Evolutionary conservation across 2,329 filamentous ascomycete species (phyloP).

Genomic region (Cladosporium sp.): DNA sequence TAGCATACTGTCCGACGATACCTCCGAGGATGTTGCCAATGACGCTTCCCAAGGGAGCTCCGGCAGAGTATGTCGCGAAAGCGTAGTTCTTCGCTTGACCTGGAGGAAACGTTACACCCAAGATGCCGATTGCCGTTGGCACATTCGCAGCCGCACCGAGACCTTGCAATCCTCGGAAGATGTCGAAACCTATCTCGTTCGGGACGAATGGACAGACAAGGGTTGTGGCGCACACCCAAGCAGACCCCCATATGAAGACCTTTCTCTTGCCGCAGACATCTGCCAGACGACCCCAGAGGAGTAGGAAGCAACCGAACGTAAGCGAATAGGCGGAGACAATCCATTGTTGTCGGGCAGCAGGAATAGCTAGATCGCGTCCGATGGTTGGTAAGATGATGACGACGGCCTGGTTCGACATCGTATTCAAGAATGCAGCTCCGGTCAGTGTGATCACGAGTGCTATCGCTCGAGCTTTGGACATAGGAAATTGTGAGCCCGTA

Average conservation of each 20-base stretch:
- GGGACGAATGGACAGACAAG: conserved; percentile 58
- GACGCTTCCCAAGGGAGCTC: conserved; percentile 58
- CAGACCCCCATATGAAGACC: conserved; percentile 59
- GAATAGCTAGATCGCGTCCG: conserved; percentile 27
- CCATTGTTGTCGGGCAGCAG: conserved; percentile 42
- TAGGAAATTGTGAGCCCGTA: conserved; percentile 14
- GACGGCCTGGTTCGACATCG: conserved; percentile 28
- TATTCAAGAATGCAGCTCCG: conserved; percentile 29
- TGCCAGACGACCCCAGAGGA: conserved; percentile 62
- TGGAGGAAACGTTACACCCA: conserved; percentile 61
- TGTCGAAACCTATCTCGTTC: conserved; percentile 61
- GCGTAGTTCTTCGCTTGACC: conserved; percentile 66
- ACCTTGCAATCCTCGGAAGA: conserved; percentile 62
- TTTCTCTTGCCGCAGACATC: conserved; percentile 61
- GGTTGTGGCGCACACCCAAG: conserved; percentile 55
- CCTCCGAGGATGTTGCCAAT: conserved; percentile 61
- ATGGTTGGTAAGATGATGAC: conserved; percentile 32
- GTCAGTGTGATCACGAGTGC: conserved; percentile 26
- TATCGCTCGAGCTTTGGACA: conserved; percentile 26
- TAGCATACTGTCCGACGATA: conserved; percentile 55
- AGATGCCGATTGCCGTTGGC: conserved; percentile 63
- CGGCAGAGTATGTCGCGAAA: conserved; percentile 58
- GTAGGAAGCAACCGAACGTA: conserved; percentile 60
- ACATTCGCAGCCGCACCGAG: conserved; percentile 64
- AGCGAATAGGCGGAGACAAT: conserved; percentile 60